Conservation (phyloP, 768 basidiomycete species). For the Boletus coccyginus region DNA sequence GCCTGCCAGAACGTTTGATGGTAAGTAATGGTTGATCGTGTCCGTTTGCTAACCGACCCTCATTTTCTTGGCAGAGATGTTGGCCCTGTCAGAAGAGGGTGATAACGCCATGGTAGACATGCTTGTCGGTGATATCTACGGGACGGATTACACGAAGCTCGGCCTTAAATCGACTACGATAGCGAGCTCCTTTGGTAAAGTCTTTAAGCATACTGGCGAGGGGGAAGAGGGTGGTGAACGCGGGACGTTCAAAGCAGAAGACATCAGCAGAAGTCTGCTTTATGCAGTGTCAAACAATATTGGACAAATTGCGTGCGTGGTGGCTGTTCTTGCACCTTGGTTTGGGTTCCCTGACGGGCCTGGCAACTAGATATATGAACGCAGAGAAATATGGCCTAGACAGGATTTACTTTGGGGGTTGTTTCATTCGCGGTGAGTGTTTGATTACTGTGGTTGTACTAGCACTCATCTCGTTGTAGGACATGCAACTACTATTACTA, state of each 20-base stretch:
- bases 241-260: conserved; percentile 80
- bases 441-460: neutral
- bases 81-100: conserved; percentile 88
- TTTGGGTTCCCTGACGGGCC: conserved; percentile 12
- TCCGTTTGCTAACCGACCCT: neutral
- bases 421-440: conserved; percentile 89
- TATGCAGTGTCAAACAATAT: conserved; percentile 99
- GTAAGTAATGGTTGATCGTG: conserved; percentile 48
- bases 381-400: conserved; percentile 97
- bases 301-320: conserved; percentile 96
- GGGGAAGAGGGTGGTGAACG: conserved; percentile 44
- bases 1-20: conserved; percentile 94
- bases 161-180: conserved; percentile 98
- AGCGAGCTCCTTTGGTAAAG: conserved; percentile 97
- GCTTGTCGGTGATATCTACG: conserved; percentile 99
- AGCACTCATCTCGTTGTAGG: conserved; percentile 45
- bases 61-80: conserved; percentile 70
- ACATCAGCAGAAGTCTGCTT: conserved; percentile 90
- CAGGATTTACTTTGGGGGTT: conserved; percentile 98
- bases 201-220: conserved; percentile 81
- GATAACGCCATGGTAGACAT: conserved; percentile 95
- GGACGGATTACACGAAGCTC: conserved; percentile 93
- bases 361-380: conserved; percentile 75
- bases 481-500: conserved; percentile 95
- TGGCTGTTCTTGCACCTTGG: conserved; percentile 5